phyloP scores from a whole-genome alignment of 2,329 filamentous ascomycete genomes.

The Sporothrix brasiliensis region DNA sequence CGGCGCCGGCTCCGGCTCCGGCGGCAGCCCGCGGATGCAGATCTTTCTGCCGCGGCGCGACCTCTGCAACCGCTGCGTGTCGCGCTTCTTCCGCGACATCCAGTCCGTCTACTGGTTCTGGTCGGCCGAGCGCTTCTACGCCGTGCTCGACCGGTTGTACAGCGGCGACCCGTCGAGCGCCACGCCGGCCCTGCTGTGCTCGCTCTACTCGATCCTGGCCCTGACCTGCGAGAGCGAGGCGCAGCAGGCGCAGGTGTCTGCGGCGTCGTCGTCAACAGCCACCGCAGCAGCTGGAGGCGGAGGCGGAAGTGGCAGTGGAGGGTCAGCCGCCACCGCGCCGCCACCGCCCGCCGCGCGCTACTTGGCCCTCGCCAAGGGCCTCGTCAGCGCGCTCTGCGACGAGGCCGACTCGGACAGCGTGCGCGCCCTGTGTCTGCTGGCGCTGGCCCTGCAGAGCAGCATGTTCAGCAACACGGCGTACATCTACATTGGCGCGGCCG shows the following conservation, averaged over 20 bases:
- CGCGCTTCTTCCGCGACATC: constrained; percentile 40
- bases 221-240: constrained; percentile 41
- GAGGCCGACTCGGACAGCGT: constrained; percentile 39
- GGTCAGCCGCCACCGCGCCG: too few species aligned
- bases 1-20: too few species aligned
- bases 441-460: constrained; percentile 38
- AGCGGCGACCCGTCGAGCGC: constrained; percentile 38
- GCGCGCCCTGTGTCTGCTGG: constrained; percentile 39
- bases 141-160: constrained; percentile 39
- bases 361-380: constrained; percentile 38
- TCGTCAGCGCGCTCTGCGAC: constrained; percentile 39
- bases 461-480: constrained; percentile 40
- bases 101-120: constrained; percentile 41
- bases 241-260: not conserved
- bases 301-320: too few species aligned
- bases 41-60: constrained; percentile 40
- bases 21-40: constrained; percentile 30
- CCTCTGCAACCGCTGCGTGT: constrained; percentile 39
- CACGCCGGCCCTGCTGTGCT: constrained; percentile 38
- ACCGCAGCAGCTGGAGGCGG: too few species aligned
- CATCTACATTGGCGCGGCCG: constrained; percentile 39
- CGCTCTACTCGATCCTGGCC: constrained; percentile 39
- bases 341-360: constrained; percentile 36
- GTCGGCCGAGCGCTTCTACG: constrained; percentile 39
- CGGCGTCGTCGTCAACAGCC: too few species aligned